Evolutionary conservation across 345 rosid genomes (phyloP), one percentile per base, ranked within the genome.

Genomic region (Eucalyptus viminalis): DNA sequence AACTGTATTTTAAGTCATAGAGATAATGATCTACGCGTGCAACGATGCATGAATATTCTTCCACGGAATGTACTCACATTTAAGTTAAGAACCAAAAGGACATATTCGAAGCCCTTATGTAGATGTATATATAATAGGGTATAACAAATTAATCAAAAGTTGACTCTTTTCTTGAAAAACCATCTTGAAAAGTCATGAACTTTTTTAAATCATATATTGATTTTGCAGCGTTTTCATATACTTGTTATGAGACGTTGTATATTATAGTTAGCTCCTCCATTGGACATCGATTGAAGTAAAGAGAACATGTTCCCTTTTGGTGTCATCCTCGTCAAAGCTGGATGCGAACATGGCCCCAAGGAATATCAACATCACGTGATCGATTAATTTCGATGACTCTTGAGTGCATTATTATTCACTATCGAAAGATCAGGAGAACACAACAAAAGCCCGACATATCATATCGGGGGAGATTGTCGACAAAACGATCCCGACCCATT

Each of bases 381-480:
- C 6, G 0, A 34, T 5, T 6, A 34, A 72, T 72, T 34, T 10
- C 9, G 2, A 72, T 1, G 4, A 31, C 8, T 9, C 1, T 34
- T 2, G 22, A 34, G 13, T 3, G 8, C 17, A 21, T 5, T 34
- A 72, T 72, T 9, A 17, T 34, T 9, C 6, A 34, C 44, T 9
- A 21, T 34, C 4, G 25, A 17, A 34, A 34, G 0, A 11, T 34
- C 1, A 1, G 1, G 3, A 3, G 11, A 40, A 9, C 9, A 16
- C 22, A 31, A 16, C 10, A 8, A 15, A 67, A 17, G 4, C 22
- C 14, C 14, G 25, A 10, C 21, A 34, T 34, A 21, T 72, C 25
- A 10, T 34, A 72, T 17, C 2, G 14, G 1, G 44, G 6, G 69
- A 17, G 25, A 34, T 9, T 72, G 44, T 34, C 14, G 44, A 34